Evolutionary conservation across 1,284 basidiomycete genomes (phyloP).

Genomic region (Polyporus tsugae): DNA sequence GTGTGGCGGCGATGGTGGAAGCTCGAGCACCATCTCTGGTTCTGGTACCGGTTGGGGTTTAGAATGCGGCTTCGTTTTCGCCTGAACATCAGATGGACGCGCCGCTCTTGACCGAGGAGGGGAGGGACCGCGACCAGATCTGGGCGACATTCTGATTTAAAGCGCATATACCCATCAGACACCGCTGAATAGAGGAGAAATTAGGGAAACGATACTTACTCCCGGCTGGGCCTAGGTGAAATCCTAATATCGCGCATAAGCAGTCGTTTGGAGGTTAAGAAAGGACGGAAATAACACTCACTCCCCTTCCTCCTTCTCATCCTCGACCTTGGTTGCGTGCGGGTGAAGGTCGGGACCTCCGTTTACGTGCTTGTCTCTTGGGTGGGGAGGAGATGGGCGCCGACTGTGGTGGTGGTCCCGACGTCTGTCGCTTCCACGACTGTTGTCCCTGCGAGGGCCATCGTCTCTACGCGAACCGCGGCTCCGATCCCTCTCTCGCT

Average conservation of each 20-base stretch:
- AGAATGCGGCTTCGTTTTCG: neutral
- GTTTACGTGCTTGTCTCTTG: conserved; percentile 20
- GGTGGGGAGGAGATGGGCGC: conserved; percentile 28
- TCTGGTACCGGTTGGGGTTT: conserved; percentile 28
- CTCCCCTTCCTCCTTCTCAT: conserved; percentile 83
- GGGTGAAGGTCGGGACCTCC: conserved; percentile 34
- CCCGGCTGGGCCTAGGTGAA: conserved; percentile 58
- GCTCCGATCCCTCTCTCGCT: conserved; percentile 38
- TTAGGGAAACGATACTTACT: conserved; percentile 34
- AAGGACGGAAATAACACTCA: conserved; percentile 56
- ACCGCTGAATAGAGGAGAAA: neutral
- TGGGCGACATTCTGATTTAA: conserved; percentile 23
- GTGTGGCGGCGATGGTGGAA: conserved; percentile 64
- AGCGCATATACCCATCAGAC: conserved; percentile 6
- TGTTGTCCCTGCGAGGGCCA: conserved; percentile 30
- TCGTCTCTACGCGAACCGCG: conserved; percentile 39
- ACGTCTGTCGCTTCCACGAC: conserved; percentile 28
- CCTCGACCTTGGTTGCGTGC: conserved; percentile 46
- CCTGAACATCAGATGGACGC: neutral
- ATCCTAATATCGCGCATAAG: conserved; percentile 51
- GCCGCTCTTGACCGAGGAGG: conserved; percentile 26
- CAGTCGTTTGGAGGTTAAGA: neutral
- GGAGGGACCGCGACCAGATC: conserved; percentile 35
- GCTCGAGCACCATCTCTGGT: conserved; percentile 37
- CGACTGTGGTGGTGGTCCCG: conserved; percentile 24